phyloP scores from a whole-genome alignment of 2,329 filamentous ascomycete genomes.

The Arthroderma sp. region DNA sequence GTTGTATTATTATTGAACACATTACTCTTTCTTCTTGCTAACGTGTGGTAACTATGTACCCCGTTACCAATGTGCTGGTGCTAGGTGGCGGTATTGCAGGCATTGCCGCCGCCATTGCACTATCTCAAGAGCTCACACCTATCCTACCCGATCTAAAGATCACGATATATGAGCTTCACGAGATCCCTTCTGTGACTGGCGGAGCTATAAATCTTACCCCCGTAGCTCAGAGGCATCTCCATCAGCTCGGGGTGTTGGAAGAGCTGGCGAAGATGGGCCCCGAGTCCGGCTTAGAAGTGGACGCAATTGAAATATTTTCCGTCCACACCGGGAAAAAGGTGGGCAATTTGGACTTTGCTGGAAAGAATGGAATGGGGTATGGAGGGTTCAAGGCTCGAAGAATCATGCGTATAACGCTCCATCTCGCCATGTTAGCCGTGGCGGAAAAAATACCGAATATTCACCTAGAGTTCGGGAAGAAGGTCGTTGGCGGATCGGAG shows the following conservation, averaged over 20 bases:
- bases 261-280: constrained; percentile 26
- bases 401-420: constrained; percentile 29
- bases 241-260: constrained; percentile 27
- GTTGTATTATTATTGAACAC: not conserved
- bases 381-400: constrained; percentile 29
- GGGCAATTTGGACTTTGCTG: constrained; percentile 27
- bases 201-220: constrained; percentile 34
- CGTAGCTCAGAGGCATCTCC: constrained; percentile 31
- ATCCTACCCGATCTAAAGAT: constrained; percentile 16
- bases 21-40: not conserved
- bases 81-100: constrained; percentile 13
- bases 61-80: constrained; percentile 10
- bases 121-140: constrained; percentile 11
- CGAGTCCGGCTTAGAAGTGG: constrained; percentile 27
- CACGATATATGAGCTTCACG: constrained; percentile 28
- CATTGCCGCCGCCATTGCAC: constrained; percentile 12
- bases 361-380: constrained; percentile 24
- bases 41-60: constrained; percentile 1
- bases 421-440: constrained; percentile 28
- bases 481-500: constrained; percentile 25
- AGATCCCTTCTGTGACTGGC: constrained; percentile 29
- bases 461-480: constrained; percentile 30
- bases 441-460: constrained; percentile 24
- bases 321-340: constrained; percentile 26
- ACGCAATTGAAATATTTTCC: constrained; percentile 29